Base-by-base conservation (phyloP, 2,329 filamentous ascomycete genomes). In the Ustilaginoidea virens region DNA sequence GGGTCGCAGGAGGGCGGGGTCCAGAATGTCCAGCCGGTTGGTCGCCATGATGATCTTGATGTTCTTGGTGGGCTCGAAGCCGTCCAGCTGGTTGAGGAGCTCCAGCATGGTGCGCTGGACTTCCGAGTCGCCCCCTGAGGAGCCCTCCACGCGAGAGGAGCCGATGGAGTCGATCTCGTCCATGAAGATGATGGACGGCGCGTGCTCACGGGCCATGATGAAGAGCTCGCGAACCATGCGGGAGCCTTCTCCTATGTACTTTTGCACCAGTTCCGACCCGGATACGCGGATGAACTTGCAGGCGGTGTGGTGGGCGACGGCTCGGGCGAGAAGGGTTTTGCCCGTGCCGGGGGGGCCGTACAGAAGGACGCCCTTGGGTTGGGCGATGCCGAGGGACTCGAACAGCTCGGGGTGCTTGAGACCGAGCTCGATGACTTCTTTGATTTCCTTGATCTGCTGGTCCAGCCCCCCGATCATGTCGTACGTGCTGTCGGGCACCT, bases 11-110 rank as follows among this genome's bases (percentile, higher is more conserved):
- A 98, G 69, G 2, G 90, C 90, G 2, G 90, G 90, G 53, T 98
- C 90, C 26, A 98, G 72, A 39, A 98, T 96, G 47, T 98, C 90
- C 39, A 98, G 71, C 52, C 90, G 81, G 59, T 98, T 98, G 27
- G 90, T 98, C 31, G 90, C 90, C 87, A 98, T 98, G 61, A 98
- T 92, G 54, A 98, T 83, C 60, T 98, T 98, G 74, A 98, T 98
- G 60, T 96, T 96, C 66, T 98, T 98, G 26, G 87, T 96, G 5
- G 90, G 90, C 59, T 96, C 90, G 57, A 98, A 98, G 28, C 90
- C 90, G 51, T 98, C 90, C 35, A 98, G 72, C 64, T 98, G 90
- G 62, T 98, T 98, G 40, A 98, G 74, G 35, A 98, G 66, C 56
- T 98, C 90, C 59, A 98, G 61, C 90, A 98, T 98, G 27, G 90